Evolutionary conservation across 2,329 filamentous ascomycete species (phyloP).

Genomic region (Blastomyces emzantsi): DNA sequence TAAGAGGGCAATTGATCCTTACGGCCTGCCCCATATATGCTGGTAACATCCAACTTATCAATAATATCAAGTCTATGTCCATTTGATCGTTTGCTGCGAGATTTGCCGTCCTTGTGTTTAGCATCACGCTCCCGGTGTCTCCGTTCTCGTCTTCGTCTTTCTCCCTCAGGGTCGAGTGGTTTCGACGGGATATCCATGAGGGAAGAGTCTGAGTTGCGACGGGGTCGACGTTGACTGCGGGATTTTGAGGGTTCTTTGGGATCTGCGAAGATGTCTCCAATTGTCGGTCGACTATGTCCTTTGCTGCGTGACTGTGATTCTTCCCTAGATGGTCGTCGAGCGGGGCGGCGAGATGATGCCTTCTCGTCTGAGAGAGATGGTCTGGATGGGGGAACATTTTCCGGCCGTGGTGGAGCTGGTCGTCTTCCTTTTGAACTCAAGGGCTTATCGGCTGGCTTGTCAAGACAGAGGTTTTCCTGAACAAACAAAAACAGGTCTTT

Average conservation of each 20-base stretch:
- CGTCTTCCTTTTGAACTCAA: conserved; percentile 16
- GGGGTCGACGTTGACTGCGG: conserved; percentile 36
- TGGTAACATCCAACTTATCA: conserved; percentile 91
- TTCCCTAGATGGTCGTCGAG: conserved; percentile 20
- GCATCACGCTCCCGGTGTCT: conserved; percentile 43
- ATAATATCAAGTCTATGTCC: conserved; percentile 65
- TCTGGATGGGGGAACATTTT: conserved; percentile 25
- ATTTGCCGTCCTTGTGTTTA: conserved; percentile 33
- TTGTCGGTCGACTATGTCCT: conserved; percentile 22
- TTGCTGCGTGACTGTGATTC: conserved; percentile 15
- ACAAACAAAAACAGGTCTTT: conserved; percentile 21
- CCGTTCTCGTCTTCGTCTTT: conserved; percentile 42
- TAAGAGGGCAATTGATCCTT: conserved; percentile 35
- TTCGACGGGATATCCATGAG: conserved; percentile 45
- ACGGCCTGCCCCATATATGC: conserved; percentile 89
- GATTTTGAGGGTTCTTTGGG: conserved; percentile 28
- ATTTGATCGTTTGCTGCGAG: conserved; percentile 31
- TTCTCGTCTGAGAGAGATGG: conserved; percentile 6
- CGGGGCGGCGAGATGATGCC: conserved; percentile 5
- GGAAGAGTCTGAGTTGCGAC: conserved; percentile 57
- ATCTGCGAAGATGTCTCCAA: conserved; percentile 42
- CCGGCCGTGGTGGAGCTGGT: conserved; percentile 28
- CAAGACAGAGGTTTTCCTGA: conserved; percentile 34
- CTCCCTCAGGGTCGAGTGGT: conserved; percentile 41
- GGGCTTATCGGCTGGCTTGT: conserved; percentile 31